Conservation (phyloP, 2,329 filamentous ascomycete species). For the Colletotrichum sp. region DNA sequence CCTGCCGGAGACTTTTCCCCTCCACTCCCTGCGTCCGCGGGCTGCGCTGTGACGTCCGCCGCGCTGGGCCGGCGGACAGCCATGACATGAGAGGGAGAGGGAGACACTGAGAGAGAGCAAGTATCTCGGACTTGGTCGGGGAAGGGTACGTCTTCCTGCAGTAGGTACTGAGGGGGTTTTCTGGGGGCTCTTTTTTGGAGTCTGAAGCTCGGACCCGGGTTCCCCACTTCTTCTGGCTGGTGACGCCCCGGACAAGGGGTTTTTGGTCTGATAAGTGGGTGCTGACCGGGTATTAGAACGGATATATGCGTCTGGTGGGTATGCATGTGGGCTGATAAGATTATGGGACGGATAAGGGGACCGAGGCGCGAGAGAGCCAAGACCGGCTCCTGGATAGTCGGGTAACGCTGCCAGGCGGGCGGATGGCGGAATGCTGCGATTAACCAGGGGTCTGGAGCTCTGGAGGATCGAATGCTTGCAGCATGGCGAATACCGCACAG, state of each 20-base stretch:
- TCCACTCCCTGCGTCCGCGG: not conserved
- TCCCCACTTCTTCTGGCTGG: not conserved
- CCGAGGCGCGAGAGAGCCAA: not conserved
- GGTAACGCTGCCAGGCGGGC: not conserved
- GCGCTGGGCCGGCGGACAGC: not conserved
- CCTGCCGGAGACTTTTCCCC: not conserved
- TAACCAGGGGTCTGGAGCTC: not conserved
- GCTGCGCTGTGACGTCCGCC: conserved; percentile 9
- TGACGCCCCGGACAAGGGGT: not conserved
- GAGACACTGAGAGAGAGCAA: not conserved
- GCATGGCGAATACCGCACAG: not conserved
- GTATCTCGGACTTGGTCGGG: not conserved
- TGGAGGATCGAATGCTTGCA: not conserved
- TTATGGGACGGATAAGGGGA: conserved; percentile 15
- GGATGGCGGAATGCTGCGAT: not conserved
- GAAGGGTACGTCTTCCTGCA: not conserved
- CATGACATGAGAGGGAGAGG: not conserved
- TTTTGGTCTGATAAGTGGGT: conserved; percentile 6
- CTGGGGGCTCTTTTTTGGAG: not conserved
- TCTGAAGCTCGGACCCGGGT: not conserved
- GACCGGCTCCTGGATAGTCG: not conserved
- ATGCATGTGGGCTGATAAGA: not conserved
- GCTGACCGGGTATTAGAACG: conserved; percentile 12
- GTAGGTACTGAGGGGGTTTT: not conserved
- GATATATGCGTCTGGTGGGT: conserved; percentile 4